Base-by-base conservation (phyloP, 345 rosid species). In the Gossypium turneri region DNA sequence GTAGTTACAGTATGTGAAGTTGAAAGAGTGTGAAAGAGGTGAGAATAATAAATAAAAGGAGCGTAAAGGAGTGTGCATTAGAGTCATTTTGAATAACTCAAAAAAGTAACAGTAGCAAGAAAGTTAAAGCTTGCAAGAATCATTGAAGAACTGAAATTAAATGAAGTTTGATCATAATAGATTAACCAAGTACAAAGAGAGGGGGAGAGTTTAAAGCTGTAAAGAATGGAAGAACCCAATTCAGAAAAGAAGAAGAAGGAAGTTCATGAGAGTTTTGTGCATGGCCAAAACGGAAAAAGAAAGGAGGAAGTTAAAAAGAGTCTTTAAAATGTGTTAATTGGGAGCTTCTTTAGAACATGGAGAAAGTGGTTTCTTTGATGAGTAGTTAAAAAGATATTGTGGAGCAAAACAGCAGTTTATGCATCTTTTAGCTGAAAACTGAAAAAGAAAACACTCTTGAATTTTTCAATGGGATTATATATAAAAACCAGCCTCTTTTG, bases 21-120 rank as follows among this genome's bases (percentile, higher is more conserved):
- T n/a, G 85, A 80, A 82, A 86, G 85, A 77, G 83, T 80, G 88
- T 80, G 89, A 84, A 73, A 60, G 76, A 85, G 81, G 83, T 81
- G 90, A 79, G 74, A 51, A 78, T 77, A 84, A 79, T 88, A 86
- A 90, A 87, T 86, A 84, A 44, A 60, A 74, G 86, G 85, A 86
- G 89, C 89, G 85, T 76, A 48, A 15, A 50, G 56, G 41, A 11
- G 17, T 66, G 50, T 41, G 63, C 7, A 59, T 25, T 59, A 12
- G 16, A 52, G 57, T 47, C 63, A 22, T 22, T 47, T 58, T 58
- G 34, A 15, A 59, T 11, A 24, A 59, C 63, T 59, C 38, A 59
- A 59, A 22, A 10, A 59, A 59, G 17, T 59, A 59, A 59, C 43
- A 25, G 64, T 12, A 4, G n/a, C 64, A 60, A 60, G 64, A 60